Conservation (phyloP, 225 moss, liverwort and hornwort species). For the Pleurozium schreberi region DNA sequence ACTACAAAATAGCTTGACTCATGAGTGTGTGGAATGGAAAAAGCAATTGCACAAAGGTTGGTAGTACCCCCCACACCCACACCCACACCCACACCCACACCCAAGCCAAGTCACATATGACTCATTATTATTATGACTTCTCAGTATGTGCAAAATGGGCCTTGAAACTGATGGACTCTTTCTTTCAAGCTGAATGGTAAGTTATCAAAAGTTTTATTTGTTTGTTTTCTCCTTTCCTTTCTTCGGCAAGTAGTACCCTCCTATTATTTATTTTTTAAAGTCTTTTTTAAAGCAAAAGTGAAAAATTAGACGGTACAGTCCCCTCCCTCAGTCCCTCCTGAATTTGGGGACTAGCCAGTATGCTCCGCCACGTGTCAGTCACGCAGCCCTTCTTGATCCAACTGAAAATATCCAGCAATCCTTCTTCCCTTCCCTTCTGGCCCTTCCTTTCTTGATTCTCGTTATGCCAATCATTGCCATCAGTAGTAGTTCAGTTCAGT, state of each 20-base stretch:
- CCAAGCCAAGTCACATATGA: background rate
- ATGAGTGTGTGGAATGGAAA: background rate
- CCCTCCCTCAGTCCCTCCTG: too few relatives aligned
- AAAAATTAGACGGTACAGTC: background rate
- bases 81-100: too few relatives aligned
- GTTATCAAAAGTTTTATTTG: too few relatives aligned
- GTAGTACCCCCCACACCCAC: too few relatives aligned
- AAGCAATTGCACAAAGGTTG: background rate
- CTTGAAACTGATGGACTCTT: background rate
- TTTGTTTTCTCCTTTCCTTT: too few relatives aligned
- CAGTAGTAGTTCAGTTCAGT: background rate
- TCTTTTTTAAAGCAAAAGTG: too few relatives aligned
- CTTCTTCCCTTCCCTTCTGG: too few relatives aligned
- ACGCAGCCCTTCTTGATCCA: slow-evolving; percentile 7
- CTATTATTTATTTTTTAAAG: too few relatives aligned
- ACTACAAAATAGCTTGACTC: background rate
- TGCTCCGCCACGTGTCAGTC: background rate
- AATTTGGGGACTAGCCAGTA: background rate
- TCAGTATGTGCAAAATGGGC: background rate
- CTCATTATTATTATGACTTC: background rate
- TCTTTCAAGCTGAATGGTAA: background rate
- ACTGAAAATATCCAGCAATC: slow-evolving; percentile 11
- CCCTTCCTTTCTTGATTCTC: slow-evolving; percentile 19
- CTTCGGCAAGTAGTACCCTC: too few relatives aligned
- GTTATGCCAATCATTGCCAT: slow-evolving; percentile 36